phyloP scores from a whole-genome alignment of 2,329 filamentous ascomycete species.

The Penicillium sp. region DNA sequence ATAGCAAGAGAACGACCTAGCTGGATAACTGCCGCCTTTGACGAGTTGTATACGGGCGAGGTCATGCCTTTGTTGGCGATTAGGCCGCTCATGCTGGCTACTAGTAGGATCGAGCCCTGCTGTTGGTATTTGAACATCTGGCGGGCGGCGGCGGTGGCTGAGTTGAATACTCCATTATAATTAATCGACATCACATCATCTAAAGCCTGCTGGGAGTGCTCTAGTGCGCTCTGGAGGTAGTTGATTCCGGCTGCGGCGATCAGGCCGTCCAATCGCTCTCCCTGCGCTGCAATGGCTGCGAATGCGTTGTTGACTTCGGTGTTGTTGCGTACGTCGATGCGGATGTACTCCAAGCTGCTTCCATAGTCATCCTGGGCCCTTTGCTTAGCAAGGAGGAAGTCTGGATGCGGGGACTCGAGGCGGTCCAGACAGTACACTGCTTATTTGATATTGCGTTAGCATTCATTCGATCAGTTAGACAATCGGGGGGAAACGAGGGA shows the following conservation, averaged over 20 bases:
- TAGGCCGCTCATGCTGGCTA: constrained; percentile 52
- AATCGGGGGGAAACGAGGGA: neutral
- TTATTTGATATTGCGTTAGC: neutral
- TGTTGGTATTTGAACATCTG: constrained; percentile 51
- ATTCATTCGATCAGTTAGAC: neutral
- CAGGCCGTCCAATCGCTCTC: constrained; percentile 40
- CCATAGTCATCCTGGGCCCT: constrained; percentile 35
- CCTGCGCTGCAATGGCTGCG: constrained; percentile 31
- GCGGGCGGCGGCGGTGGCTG: constrained; percentile 46
- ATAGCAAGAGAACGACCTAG: constrained; percentile 51
- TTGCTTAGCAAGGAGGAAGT: constrained; percentile 41
- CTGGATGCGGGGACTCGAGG: constrained; percentile 40
- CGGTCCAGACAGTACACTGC: constrained; percentile 49
- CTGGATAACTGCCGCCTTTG: constrained; percentile 55
- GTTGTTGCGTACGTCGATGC: constrained; percentile 46
- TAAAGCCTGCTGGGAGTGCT: constrained; percentile 40
- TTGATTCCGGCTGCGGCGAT: constrained; percentile 45
- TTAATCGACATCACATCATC: constrained; percentile 49
- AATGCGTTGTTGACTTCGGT: constrained; percentile 35
- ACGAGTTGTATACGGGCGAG: constrained; percentile 50
- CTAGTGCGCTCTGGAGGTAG: constrained; percentile 40
- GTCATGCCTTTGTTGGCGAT: constrained; percentile 49
- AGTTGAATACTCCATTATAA: constrained; percentile 49
- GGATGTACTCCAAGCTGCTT: constrained; percentile 45
- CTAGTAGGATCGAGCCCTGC: constrained; percentile 47